phyloP scores from a whole-genome alignment of 768 basidiomycete species.

The Favolaschia claudopus region DNA sequence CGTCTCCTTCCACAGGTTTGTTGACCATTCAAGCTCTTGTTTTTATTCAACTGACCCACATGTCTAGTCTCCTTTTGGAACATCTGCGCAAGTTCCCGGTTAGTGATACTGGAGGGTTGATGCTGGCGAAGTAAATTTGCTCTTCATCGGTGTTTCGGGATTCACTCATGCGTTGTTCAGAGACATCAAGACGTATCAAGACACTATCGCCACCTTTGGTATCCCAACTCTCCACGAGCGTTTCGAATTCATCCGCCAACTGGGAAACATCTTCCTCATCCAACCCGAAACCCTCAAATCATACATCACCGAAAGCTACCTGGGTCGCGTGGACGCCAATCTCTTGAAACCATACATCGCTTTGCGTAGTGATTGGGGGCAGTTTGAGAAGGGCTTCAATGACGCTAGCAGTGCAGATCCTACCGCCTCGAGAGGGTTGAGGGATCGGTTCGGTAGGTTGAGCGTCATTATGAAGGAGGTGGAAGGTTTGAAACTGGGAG shows the following conservation, averaged over 20 bases:
- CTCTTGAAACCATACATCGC: conserved; percentile 91
- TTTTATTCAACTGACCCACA: conserved; percentile 1
- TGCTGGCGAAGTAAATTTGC: conserved; percentile 90
- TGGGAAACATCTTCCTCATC: conserved; percentile 97
- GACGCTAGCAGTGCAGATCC: conserved; percentile 55
- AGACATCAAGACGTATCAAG: conserved; percentile 97
- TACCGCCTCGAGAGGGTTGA: conserved; percentile 55
- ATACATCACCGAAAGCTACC: conserved; percentile 93
- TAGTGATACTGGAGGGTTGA: conserved; percentile 94
- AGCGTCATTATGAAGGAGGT: conserved; percentile 91
- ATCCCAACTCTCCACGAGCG: conserved; percentile 89
- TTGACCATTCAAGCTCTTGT: neutral
- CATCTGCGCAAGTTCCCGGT: conserved; percentile 97
- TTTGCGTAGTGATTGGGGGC: conserved; percentile 89
- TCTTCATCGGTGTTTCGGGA: neutral
- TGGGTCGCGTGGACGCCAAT: conserved; percentile 88
- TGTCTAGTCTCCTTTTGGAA: conserved; percentile 81
- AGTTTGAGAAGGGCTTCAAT: conserved; percentile 84
- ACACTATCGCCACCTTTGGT: conserved; percentile 81
- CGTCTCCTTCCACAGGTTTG: conserved; percentile 88
- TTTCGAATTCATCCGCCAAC: conserved; percentile 97
- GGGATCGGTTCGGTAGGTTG: conserved; percentile 73
- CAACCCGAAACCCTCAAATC: conserved; percentile 94
- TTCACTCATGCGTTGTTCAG: conserved; percentile 46
- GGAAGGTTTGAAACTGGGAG: conserved; percentile 65